These are phyloP conservation scores for Apiotrichum veenhuisii DNA, from an alignment of 1,284 basidiomycete genomes.

Conservation along the genomic window DNA sequence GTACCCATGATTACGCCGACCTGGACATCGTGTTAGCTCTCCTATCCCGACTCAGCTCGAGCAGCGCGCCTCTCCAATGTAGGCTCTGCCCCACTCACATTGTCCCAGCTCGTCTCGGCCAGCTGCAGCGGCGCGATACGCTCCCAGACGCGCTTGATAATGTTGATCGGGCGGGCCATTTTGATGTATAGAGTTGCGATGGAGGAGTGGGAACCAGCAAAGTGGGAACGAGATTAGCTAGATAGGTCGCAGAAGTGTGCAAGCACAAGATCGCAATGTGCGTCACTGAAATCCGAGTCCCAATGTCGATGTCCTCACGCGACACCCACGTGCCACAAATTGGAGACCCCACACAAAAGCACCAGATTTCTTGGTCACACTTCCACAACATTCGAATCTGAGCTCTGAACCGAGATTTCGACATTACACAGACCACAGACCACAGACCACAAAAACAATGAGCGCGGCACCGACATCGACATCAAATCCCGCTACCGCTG, in stretches of 20 bases:
- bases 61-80: too few species aligned
- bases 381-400: background rate
- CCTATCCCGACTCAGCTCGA: too few species aligned
- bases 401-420: too few species aligned
- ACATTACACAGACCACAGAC: background rate
- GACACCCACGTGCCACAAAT: constrained; percentile 5
- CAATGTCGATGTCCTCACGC: background rate
- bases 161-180: constrained; percentile 25
- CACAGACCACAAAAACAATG: background rate
- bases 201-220: too few species aligned
- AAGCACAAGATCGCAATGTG: too few species aligned
- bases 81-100: constrained; percentile 63
- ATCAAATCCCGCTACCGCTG: too few species aligned
- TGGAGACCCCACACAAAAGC: too few species aligned
- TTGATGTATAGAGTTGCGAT: background rate
- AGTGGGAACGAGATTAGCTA: background rate
- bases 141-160: constrained; percentile 49
- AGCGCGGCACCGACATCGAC: constrained; percentile 1
- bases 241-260: background rate
- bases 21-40: constrained; percentile 53
- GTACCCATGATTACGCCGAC: constrained; percentile 76
- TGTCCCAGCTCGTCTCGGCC: constrained; percentile 80
- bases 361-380: background rate
- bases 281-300: background rate
- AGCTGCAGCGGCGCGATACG: constrained; percentile 78